Evolutionary conservation across 2,329 filamentous ascomycete species (phyloP), one percentile per base, ranked within the genome.

Genomic region (Chaetomiaceae sp.): DNA sequence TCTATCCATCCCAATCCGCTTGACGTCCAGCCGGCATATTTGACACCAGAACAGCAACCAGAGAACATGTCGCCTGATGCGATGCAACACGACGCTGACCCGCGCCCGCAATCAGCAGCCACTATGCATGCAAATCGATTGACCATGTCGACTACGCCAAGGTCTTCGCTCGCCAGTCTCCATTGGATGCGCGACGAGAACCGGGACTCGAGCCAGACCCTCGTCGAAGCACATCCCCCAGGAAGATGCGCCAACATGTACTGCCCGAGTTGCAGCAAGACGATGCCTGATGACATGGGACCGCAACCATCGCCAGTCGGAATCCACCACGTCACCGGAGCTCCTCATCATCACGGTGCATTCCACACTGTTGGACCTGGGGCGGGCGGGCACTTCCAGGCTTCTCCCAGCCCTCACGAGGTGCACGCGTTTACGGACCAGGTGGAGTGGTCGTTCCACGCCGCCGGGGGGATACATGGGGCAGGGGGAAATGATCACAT

Each of bases 191-290:
- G 59, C 17, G 59, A 61, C 53, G 59, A 59, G 17, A 60, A 60
- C 38, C 56, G 59, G 3, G 59, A 61, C 21, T 60, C 58, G 35
- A 57, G 56, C 34, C 59, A 61, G 41, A 61, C 59, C 3, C 53
- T 61, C 0, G 59, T 61, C 14, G 59, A 61, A 39, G 53, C 55
- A 4, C 59, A 61, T 17, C 56, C 56, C 4, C 50, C 58, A 1
- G 58, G 58, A 2, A 50, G 55, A 9, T 61, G 59, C 43, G 41
- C 33, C 27, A 54, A 55, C 33, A 43, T 60, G 44, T 59, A 55
- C 40, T 61, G 59, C 19, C 58, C 56, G 20, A 57, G 53, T 48
- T 61, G 59, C 50, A 61, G 51, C 58, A 60, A 61, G 49, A 48
- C 56, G 10, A n/a, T 55, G 16, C 50, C 55, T 3, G 55, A 58